Evolutionary conservation across 345 rosid species (phyloP).

Genomic region (Euphorbia tirucalli): DNA sequence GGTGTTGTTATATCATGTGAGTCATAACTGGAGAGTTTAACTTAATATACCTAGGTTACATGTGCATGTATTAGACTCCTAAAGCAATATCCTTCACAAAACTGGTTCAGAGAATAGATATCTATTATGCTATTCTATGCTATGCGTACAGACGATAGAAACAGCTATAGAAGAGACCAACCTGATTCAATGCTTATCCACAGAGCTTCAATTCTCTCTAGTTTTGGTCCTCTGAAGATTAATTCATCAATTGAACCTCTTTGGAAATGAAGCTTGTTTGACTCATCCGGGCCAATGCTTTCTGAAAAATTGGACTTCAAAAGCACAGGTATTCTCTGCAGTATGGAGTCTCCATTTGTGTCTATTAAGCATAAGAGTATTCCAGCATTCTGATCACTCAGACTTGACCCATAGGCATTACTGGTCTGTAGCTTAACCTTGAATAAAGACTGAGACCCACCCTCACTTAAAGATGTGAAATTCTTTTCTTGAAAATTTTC

Average conservation of each 20-base stretch:
- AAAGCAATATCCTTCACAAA: not conserved
- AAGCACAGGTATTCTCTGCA: slow-evolving; percentile 63
- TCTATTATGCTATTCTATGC: not conserved
- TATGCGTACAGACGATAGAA: slow-evolving; percentile 1
- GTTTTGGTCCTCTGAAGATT: slow-evolving; percentile 53
- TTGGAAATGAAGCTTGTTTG: slow-evolving; percentile 52
- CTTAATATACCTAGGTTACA: not conserved
- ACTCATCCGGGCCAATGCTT: slow-evolving; percentile 21
- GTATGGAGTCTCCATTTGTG: slow-evolving; percentile 55
- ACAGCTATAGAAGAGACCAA: slow-evolving; percentile 27
- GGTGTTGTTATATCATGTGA: too few species aligned
- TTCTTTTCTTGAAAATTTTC: slow-evolving; percentile 26
- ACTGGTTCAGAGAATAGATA: not conserved
- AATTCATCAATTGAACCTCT: slow-evolving; percentile 77
- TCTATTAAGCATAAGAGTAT: slow-evolving; percentile 67
- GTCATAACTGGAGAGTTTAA: not conserved
- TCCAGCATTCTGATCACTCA: slow-evolving; percentile 60
- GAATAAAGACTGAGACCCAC: slow-evolving; percentile 42
- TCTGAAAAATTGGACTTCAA: slow-evolving; percentile 33
- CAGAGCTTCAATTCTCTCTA: slow-evolving; percentile 57
- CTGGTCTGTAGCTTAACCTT: slow-evolving; percentile 70
- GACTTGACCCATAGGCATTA: slow-evolving; percentile 57
- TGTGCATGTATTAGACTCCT: not conserved
- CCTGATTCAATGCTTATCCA: slow-evolving; percentile 88
- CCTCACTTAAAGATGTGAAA: slow-evolving; percentile 21